Percentiles rank a stretch among this genome's conserved stretches.
These are phyloP conservation scores for Linnemannia schmuckeri DNA, from an alignment of 192 early-diverging fungal genomes.

Conservation along the genomic window DNA sequence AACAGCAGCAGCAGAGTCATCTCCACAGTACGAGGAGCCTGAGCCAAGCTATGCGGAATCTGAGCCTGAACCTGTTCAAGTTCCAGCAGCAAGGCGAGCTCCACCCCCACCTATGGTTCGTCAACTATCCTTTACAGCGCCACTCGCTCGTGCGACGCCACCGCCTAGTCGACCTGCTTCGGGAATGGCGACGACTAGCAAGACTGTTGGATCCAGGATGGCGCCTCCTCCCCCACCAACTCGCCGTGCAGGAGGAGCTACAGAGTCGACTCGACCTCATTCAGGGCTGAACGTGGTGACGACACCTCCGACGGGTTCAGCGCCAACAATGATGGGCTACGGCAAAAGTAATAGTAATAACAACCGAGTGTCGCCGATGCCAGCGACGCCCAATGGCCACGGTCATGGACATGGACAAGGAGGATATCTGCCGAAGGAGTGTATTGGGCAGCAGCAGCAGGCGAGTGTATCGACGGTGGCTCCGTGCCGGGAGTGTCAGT, in stretches of 20 bases:
- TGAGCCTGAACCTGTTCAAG: constrained; percentile 11
- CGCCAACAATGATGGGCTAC: constrained; percentile 24
- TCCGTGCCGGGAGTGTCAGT: constrained; percentile 72
- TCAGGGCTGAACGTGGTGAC: background rate
- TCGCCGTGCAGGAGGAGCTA: constrained; percentile 3
- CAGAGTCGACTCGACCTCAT: background rate
- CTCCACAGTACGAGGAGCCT: background rate
- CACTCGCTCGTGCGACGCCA: constrained; percentile 15
- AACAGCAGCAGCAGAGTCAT: background rate
- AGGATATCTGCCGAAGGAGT: constrained; percentile 39
- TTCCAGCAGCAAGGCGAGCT: background rate
- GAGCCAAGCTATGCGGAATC: background rate
- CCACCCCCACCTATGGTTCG: constrained; percentile 5
- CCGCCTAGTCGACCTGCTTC: constrained; percentile 26
- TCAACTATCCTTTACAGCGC: background rate
- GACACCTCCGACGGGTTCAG: constrained; percentile 22
- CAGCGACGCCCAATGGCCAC: background rate
- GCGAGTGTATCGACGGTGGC: background rate
- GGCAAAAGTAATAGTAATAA: too few relatives aligned
- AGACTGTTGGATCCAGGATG: constrained; percentile 17
- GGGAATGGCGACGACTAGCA: background rate
- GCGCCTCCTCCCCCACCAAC: constrained; percentile 26
- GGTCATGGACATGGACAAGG: constrained; percentile 12
- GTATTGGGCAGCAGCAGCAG: background rate
- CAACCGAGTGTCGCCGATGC: background rate